Base-by-base conservation (phyloP, 2,329 filamentous ascomycete species). In the Karstenula rhodostoma region DNA sequence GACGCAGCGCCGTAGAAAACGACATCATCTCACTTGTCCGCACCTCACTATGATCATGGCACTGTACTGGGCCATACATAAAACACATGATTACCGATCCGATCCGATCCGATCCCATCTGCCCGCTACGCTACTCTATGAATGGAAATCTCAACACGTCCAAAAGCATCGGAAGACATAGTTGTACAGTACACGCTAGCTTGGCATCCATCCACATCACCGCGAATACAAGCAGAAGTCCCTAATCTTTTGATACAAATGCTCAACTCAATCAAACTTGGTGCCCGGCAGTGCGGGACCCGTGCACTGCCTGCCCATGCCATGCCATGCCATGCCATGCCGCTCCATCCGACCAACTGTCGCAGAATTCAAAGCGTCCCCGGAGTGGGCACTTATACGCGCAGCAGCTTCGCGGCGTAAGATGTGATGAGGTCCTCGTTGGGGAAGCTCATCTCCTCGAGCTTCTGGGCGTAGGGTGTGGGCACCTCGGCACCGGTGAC, bases 401-500 rank as follows among this genome's bases (percentile, higher is more conserved):
- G 87, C 76, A 99, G 85, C 72, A 98, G 85, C 88, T 97, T 98
- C 70, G 90, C 93, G 57, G 91, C 91, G 78, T 95, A 94, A 72
- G 91, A 84, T 79, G 92, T 90, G 76, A 99, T 97, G 72, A 96
- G 85, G 67, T 89, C 80, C 84, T 97, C 93, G 69, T 90, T 92
- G 53, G 95, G 95, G 90, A 99, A 99, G 74, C 86, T 86, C 92
- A 99, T 90, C 82, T 95, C 89, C 86, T 99, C 95, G 60, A 99
- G 87, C 78, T 92, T 92, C 81, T 90, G 85, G 60, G 95, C 94
- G 78, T 99, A 98, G 40, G 95, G 95, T 8, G 95, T 99, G 52
- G 95, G 95, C 13, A 99, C 95, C 80, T 99, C 95, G 67, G 95
- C 94, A 79, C 95, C 95, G 61, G 95, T 98, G 74, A 99, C 89